Evolutionary conservation across 2,329 filamentous ascomycete genomes (phyloP).

Genomic region (Ceratocystis lukuohia): DNA sequence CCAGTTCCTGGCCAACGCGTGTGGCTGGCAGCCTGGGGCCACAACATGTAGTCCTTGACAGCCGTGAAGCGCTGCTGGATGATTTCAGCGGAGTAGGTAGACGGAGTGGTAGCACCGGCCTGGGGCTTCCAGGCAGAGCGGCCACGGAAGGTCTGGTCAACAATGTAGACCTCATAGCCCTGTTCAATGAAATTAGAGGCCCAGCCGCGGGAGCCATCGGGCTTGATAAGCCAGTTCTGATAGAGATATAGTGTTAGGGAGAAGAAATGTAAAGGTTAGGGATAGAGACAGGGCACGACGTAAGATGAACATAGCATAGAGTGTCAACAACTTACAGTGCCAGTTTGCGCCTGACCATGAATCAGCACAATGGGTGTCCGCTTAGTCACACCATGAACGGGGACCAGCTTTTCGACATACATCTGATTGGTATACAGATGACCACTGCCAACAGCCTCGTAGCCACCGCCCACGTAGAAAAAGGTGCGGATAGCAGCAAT

Average conservation of each 20-base stretch:
- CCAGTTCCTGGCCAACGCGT: constrained; percentile 34
- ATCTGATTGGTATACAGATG: constrained; percentile 29
- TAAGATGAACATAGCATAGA: constrained; percentile 16
- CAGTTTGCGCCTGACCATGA: constrained; percentile 32
- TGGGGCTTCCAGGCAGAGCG: constrained; percentile 32
- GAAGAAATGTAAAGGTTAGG: background rate
- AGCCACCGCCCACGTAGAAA: constrained; percentile 30
- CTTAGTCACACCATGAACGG: constrained; percentile 23
- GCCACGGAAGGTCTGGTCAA: constrained; percentile 34
- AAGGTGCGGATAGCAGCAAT: constrained; percentile 23
- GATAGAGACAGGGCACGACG: background rate
- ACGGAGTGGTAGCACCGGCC: constrained; percentile 22
- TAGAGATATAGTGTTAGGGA: constrained; percentile 21
- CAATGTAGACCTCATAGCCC: constrained; percentile 36
- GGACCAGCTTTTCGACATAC: constrained; percentile 38
- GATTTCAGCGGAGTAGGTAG: constrained; percentile 27
- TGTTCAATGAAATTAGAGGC: constrained; percentile 33
- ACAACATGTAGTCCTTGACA: constrained; percentile 25
- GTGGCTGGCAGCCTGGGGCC: constrained; percentile 30
- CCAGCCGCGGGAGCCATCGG: constrained; percentile 36
- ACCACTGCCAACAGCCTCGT: constrained; percentile 24
- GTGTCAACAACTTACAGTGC: constrained; percentile 25
- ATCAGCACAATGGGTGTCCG: constrained; percentile 31
- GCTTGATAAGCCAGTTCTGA: constrained; percentile 34
- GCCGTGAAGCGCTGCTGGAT: constrained; percentile 30